These are phyloP conservation scores for Suhomyces bokatorum DNA, from an alignment of 1,139 yeast species.

Conservation along the genomic window DNA sequence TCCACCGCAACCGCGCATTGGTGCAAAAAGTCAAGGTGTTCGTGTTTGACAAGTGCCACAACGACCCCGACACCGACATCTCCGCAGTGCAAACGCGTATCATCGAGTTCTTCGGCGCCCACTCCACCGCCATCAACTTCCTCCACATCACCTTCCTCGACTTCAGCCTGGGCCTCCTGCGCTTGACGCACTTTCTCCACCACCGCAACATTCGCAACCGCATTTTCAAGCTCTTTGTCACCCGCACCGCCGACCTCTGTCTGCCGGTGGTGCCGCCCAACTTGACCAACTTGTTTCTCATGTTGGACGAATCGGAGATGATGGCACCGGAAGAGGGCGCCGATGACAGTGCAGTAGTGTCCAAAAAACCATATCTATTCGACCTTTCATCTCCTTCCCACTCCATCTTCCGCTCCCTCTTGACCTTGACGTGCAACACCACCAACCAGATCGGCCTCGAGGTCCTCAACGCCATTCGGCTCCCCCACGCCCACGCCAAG, in stretches of 20 bases:
- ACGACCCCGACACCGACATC: constrained; percentile 18
- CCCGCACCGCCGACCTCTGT: constrained; percentile 26
- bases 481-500: constrained; percentile 24
- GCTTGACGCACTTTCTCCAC: constrained; percentile 28
- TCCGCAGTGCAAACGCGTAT: constrained; percentile 25
- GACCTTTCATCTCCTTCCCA: constrained; percentile 27
- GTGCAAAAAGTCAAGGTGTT: constrained; percentile 31
- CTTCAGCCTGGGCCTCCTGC: constrained; percentile 27
- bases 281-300: constrained; percentile 34
- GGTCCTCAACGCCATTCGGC: constrained; percentile 25
- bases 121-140: constrained; percentile 30
- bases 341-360: background rate
- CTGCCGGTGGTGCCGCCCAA: constrained; percentile 31
- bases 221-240: constrained; percentile 36
- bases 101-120: constrained; percentile 31
- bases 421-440: constrained; percentile 37
- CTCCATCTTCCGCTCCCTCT: constrained; percentile 26
- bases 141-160: constrained; percentile 39
- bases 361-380: constrained; percentile 13
- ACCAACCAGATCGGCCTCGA: constrained; percentile 35
- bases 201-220: constrained; percentile 29
- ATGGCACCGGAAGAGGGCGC: background rate
- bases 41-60: constrained; percentile 38
- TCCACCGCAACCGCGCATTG: constrained; percentile 22
- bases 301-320: constrained; percentile 35